phyloP scores from a whole-genome alignment of 176 grass and related monocot genomes.

The Oryza rufipogon region DNA sequence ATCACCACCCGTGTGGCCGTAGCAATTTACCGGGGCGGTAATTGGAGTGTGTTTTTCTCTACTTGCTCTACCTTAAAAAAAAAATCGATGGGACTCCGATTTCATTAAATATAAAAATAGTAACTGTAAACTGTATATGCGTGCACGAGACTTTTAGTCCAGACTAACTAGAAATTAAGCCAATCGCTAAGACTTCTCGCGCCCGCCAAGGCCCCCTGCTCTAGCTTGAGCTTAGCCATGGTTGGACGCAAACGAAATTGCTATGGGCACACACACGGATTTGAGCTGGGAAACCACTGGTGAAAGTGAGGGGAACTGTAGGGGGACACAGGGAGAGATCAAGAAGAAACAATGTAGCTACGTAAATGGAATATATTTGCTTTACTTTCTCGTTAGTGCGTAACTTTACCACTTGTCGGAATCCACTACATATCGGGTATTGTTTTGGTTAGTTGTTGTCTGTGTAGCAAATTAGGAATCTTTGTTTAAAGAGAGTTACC shows the following conservation, averaged over 20 bases:
- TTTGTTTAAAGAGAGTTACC: not conserved
- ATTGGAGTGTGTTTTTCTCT: not conserved
- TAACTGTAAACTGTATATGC: too few relatives aligned
- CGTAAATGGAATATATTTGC: not conserved
- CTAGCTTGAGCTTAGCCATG: too few relatives aligned
- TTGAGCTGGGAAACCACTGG: not conserved
- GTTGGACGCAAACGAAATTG: not conserved
- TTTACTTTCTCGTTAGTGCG: not conserved
- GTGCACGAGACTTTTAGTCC: too few relatives aligned
- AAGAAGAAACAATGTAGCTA: too few relatives aligned
- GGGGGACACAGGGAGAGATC: too few relatives aligned
- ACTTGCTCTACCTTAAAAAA: too few relatives aligned
- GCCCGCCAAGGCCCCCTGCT: too few relatives aligned
- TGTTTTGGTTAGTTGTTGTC: not conserved
- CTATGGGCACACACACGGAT: not conserved
- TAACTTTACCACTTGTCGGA: not conserved
- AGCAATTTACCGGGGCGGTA: not conserved
- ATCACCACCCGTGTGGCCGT: conserved; percentile 7
- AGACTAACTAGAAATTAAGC: too few relatives aligned
- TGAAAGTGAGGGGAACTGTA: not conserved
- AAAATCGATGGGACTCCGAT: accelerated
- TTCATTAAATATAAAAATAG: too few relatives aligned
- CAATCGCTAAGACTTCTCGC: too few relatives aligned
- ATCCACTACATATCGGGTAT: not conserved
- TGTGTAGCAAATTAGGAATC: not conserved